These are phyloP conservation scores for Torulaspora franciscae DNA, from an alignment of 805 yeast genomes.

Conservation along the genomic window DNA sequence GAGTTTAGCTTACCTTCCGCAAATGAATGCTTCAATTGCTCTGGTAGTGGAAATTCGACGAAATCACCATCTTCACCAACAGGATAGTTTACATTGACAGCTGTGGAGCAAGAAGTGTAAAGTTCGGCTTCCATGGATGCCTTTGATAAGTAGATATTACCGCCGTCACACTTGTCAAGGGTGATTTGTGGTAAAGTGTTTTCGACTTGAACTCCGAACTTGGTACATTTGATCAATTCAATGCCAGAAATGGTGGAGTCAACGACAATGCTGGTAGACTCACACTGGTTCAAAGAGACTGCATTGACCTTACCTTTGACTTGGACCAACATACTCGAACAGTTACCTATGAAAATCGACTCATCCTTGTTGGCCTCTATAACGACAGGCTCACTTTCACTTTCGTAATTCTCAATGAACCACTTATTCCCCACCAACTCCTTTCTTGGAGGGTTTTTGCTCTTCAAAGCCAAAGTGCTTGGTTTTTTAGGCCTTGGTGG, in stretches of 20 bases:
- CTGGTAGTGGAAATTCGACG: conserved; percentile 81
- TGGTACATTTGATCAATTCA: conserved; percentile 75
- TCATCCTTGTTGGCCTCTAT: conserved; percentile 82
- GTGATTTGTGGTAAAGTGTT: conserved; percentile 80
- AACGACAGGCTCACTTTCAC: conserved; percentile 48
- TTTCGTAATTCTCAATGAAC: conserved; percentile 76
- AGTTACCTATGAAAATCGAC: conserved; percentile 82
- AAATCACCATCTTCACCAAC: conserved; percentile 64
- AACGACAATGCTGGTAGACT: conserved; percentile 67
- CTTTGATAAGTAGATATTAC: conserved; percentile 70
- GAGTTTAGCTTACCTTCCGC: conserved; percentile 58
- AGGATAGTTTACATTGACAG: conserved; percentile 82
- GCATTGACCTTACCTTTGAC: conserved; percentile 91
- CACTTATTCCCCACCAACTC: conserved; percentile 85
- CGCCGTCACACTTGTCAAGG: conserved; percentile 85
- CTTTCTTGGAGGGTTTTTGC: conserved; percentile 52
- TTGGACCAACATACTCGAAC: conserved; percentile 67
- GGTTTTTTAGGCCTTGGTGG: conserved; percentile 89
- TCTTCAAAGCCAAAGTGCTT: conserved; percentile 49
- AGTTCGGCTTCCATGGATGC: conserved; percentile 70
- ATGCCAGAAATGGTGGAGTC: conserved; percentile 84
- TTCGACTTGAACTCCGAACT: conserved; percentile 79
- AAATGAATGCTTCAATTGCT: conserved; percentile 77
- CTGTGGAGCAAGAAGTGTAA: conserved; percentile 78
- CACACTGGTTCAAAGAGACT: conserved; percentile 69